Conservation (phyloP, 306 rosid species). For the Citrullus amarus region DNA sequence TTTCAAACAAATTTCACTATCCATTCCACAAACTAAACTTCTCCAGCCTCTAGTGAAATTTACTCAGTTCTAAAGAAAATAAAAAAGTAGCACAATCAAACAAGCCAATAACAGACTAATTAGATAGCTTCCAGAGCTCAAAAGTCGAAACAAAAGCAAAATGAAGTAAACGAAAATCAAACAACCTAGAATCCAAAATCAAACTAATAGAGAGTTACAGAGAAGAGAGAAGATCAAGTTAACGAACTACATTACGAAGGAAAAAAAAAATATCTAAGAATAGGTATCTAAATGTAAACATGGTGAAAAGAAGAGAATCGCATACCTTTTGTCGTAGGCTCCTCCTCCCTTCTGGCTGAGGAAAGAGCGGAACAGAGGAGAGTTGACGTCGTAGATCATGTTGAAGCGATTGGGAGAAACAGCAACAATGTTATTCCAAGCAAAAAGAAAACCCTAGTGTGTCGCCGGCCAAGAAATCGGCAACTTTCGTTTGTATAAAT, state of each 20-base stretch:
- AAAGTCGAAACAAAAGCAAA: background rate
- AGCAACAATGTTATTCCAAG: background rate
- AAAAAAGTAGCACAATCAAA: background rate
- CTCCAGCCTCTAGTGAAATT: background rate
- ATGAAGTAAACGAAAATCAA: background rate
- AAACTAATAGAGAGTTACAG: background rate
- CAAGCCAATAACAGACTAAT: background rate
- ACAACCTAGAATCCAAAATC: background rate
- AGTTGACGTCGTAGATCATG: background rate
- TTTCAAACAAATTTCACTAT: background rate
- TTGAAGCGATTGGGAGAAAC: background rate
- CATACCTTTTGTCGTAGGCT: background rate
- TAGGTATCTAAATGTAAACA: background rate
- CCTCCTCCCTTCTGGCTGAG: constrained; percentile 7
- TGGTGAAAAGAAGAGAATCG: background rate
- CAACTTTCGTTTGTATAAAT: background rate
- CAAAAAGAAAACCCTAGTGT: background rate
- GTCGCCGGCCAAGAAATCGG: background rate
- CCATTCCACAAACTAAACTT: background rate
- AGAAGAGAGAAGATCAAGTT: background rate
- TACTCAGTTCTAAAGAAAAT: background rate
- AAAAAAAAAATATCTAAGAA: background rate
- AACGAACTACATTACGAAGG: background rate
- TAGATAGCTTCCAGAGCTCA: background rate
- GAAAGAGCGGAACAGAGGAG: background rate